Evolutionary conservation across 257 asterid species (phyloP).

Genomic region (Scutellaria barbata): DNA sequence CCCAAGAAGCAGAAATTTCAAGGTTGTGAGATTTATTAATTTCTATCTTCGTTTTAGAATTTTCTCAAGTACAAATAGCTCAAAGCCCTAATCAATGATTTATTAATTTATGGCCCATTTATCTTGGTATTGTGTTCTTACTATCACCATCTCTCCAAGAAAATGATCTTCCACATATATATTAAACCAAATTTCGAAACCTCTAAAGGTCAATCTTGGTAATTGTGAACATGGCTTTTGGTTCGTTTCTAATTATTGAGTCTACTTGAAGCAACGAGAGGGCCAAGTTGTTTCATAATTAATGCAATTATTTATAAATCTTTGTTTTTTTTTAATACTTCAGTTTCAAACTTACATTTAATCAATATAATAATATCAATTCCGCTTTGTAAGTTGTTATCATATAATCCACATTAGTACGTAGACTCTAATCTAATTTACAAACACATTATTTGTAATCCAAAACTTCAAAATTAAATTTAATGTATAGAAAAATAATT

Average conservation of each 20-base stretch:
- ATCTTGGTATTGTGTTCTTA: neutral
- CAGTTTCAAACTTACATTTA: too few species aligned
- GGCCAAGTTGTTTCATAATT: neutral
- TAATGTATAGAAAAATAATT: too few species aligned
- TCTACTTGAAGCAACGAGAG: constrained; percentile 22
- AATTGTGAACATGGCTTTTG: constrained; percentile 34
- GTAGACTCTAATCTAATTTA: too few species aligned
- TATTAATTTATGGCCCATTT: constrained; percentile 46
- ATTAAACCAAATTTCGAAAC: constrained; percentile 27
- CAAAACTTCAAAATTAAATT: too few species aligned
- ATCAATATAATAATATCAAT: too few species aligned
- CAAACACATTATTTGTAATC: too few species aligned
- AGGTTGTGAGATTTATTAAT: constrained; percentile 33
- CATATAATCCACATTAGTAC: too few species aligned
- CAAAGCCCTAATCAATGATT: constrained; percentile 48
- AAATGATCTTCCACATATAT: neutral
- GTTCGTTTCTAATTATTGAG: constrained; percentile 13
- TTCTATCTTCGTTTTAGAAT: neutral
- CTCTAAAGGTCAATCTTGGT: constrained; percentile 34
- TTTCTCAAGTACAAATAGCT: constrained; percentile 44
- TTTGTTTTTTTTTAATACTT: neutral
- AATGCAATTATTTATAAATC: neutral
- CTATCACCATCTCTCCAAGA: too few species aligned
- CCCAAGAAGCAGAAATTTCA: constrained; percentile 42
- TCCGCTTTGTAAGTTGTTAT: too few species aligned